Evolutionary conservation across 495 filamentous ascomycete genomes (phyloP).

Genomic region (Penicillium silybi): DNA sequence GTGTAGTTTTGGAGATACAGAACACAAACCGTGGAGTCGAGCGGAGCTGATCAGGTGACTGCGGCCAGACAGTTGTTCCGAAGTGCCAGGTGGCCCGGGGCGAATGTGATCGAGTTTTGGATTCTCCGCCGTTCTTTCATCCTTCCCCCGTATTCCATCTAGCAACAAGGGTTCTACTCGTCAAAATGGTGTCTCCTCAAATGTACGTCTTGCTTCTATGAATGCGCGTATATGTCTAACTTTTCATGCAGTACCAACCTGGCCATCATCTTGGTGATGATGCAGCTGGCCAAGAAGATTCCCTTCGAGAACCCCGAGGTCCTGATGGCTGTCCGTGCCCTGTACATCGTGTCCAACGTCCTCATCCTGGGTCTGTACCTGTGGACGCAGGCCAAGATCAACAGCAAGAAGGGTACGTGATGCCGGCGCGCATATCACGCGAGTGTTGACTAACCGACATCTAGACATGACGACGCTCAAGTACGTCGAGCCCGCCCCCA

Average conservation of each 20-base stretch:
- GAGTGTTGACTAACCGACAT: not conserved
- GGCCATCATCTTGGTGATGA: constrained; percentile 92
- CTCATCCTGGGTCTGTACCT: constrained; percentile 81
- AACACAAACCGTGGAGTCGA: not conserved
- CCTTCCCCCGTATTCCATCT: constrained; percentile 16
- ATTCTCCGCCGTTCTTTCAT: constrained; percentile 25
- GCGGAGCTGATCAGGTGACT: not conserved
- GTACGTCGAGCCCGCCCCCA: constrained; percentile 91
- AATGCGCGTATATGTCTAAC: not conserved
- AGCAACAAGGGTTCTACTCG: constrained; percentile 12
- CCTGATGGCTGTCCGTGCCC: constrained; percentile 73
- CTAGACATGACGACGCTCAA: constrained; percentile 97
- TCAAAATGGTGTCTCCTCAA: constrained; percentile 49
- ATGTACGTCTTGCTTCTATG: constrained; percentile 25
- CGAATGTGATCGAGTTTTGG: constrained; percentile 10
- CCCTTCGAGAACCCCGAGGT: constrained; percentile 90
- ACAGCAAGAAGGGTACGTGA: constrained; percentile 85
- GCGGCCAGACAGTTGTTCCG: constrained; percentile 9
- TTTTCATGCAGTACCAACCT: constrained; percentile 70
- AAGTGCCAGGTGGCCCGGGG: constrained; percentile 24
- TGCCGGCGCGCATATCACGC: not conserved
- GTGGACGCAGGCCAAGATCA: constrained; percentile 77
- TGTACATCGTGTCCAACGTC: constrained; percentile 84
- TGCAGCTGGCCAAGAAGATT: constrained; percentile 95
- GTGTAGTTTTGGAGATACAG: not conserved